Percentiles rank a stretch among this genome's conserved stretches.
These are phyloP conservation scores for Singerocomus rubriflavus DNA, from an alignment of 1,284 basidiomycete genomes.

Conservation along the genomic window DNA sequence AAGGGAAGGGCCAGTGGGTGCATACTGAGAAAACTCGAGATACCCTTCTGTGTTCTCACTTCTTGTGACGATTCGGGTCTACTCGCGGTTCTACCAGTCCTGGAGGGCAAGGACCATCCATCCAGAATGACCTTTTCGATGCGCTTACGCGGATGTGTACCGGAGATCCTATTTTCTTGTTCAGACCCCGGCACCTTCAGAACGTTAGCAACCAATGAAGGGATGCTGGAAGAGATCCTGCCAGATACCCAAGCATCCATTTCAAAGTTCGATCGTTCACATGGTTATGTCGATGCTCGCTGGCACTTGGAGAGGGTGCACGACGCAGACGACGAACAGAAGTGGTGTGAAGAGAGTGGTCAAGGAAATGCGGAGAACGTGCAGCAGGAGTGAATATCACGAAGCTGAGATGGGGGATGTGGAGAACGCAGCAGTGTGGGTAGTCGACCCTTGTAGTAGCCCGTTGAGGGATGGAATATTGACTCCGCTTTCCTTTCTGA, in stretches of 20 bases:
- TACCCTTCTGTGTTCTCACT: slow-evolving; percentile 50
- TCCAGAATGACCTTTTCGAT: slow-evolving; percentile 32
- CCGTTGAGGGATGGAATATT: no score
- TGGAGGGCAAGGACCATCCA: neutral
- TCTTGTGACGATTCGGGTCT: slow-evolving; percentile 53
- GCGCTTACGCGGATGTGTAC: slow-evolving; percentile 49
- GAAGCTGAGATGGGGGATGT: slow-evolving; percentile 1
- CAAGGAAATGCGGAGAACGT: slow-evolving; percentile 38
- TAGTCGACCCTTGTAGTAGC: slow-evolving; percentile 64
- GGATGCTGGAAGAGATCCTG: slow-evolving; percentile 4
- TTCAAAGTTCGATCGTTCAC: slow-evolving; percentile 58
- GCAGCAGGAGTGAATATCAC: neutral
- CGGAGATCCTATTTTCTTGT: slow-evolving; percentile 44
- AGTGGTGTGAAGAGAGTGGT: slow-evolving; percentile 74
- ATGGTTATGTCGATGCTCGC: slow-evolving; percentile 67
- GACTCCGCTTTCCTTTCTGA: no score
- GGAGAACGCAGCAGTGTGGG: slow-evolving; percentile 38
- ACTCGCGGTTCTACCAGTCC: slow-evolving; percentile 31
- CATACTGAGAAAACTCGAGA: slow-evolving; percentile 66
- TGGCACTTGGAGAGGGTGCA: slow-evolving; percentile 71
- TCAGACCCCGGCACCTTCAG: neutral
- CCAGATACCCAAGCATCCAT: slow-evolving; percentile 40
- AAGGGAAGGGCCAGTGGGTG: neutral
- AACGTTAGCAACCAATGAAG: neutral
- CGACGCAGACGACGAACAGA: slow-evolving; percentile 78